phyloP scores from a whole-genome alignment of 345 rosid genomes.

The Conringia planisiliqua region DNA sequence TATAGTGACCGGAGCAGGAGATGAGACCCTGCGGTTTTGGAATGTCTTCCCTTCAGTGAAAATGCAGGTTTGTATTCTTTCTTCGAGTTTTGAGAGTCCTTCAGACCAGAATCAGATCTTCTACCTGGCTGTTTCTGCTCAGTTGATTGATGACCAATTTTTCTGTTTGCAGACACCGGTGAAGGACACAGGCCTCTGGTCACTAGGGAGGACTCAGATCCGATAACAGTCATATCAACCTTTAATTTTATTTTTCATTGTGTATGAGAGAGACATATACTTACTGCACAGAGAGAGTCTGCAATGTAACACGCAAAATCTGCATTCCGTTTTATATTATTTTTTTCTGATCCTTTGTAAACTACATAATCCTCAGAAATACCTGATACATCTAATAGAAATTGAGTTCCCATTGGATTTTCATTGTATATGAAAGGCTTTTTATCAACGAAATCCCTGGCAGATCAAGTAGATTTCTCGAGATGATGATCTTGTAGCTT shows the following conservation, averaged over 20 bases:
- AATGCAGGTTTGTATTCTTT: constrained; percentile 50
- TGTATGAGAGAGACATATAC: constrained; percentile 1
- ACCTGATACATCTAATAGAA: background rate
- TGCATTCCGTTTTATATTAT: background rate
- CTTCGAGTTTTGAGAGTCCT: background rate
- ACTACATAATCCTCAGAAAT: background rate
- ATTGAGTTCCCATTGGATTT: background rate
- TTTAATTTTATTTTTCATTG: background rate
- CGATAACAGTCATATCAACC: constrained; percentile 38
- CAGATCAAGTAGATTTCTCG: constrained; percentile 90
- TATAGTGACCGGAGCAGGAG: constrained; percentile 98
- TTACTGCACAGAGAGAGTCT: constrained; percentile 6
- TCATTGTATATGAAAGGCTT: background rate
- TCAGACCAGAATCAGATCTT: background rate
- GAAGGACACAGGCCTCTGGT: constrained; percentile 94
- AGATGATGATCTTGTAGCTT: constrained; percentile 91
- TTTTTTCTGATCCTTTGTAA: constrained; percentile 1
- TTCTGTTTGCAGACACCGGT: constrained; percentile 63
- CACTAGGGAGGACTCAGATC: constrained; percentile 80
- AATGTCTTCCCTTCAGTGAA: constrained; percentile 84
- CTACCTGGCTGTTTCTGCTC: background rate
- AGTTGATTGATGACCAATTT: background rate
- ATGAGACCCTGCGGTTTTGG: constrained; percentile 94
- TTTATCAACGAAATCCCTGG: constrained; percentile 50
- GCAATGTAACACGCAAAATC: constrained; percentile 26